Evolutionary conservation across 352 stramenopile genomes (phyloP).

Genomic region (Pythium rhizo-oryzae): DNA sequence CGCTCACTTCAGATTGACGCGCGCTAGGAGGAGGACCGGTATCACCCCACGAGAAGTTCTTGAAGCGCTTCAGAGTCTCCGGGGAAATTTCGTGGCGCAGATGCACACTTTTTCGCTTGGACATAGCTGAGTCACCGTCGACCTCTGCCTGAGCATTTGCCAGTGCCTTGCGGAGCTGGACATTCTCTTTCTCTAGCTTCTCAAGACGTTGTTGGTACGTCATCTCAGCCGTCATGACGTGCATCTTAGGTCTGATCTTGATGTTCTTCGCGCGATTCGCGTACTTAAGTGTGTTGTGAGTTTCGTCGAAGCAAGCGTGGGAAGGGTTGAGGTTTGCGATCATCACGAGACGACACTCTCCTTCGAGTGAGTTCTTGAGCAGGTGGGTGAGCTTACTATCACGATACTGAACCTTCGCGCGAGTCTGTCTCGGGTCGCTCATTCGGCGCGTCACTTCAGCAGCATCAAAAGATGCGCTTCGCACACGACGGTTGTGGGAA

Average conservation of each 20-base stretch:
- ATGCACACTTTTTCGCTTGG: constrained; percentile 48
- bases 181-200: constrained; percentile 59
- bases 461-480: constrained; percentile 43
- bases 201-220: constrained; percentile 62
- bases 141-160: constrained; percentile 36
- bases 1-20: constrained; percentile 8
- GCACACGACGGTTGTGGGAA: constrained; percentile 34
- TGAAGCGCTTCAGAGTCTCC: constrained; percentile 43
- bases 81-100: constrained; percentile 37
- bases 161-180: constrained; percentile 41
- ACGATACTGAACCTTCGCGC: constrained; percentile 75
- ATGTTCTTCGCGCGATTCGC: constrained; percentile 92
- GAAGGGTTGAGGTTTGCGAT: constrained; percentile 88
- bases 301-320: constrained; percentile 84
- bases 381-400: constrained; percentile 89
- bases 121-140: constrained; percentile 23
- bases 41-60: constrained; percentile 38
- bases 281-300: constrained; percentile 91
- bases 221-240: constrained; percentile 81
- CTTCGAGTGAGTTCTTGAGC: constrained; percentile 87
- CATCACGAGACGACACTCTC: constrained; percentile 91
- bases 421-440: constrained; percentile 25
- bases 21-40: not conserved
- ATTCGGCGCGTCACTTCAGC: constrained; percentile 29
- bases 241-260: constrained; percentile 84